phyloP scores from a whole-genome alignment of 1,284 basidiomycete species.

The Schizophyllum commune region DNA sequence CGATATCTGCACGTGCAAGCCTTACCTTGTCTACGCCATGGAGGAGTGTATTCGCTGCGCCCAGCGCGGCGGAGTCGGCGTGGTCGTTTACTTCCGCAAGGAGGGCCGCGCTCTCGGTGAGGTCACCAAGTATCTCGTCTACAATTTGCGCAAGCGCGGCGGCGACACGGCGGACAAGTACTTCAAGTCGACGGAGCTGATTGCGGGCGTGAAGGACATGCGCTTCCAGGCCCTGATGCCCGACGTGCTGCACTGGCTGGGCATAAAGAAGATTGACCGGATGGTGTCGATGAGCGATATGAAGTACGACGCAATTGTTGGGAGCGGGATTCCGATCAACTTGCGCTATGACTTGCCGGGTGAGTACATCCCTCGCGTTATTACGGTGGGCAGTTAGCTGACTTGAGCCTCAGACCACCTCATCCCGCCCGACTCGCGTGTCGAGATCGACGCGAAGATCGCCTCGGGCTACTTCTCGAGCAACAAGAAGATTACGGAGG shows the following conservation, averaged over 20 bases:
- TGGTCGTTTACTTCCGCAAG: constrained; percentile 93
- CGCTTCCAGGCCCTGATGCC: constrained; percentile 95
- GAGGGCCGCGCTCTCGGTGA: constrained; percentile 91
- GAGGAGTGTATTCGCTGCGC: constrained; percentile 79
- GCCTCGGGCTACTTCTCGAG: constrained; percentile 87
- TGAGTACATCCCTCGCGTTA: constrained; percentile 19
- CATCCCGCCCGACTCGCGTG: constrained; percentile 85
- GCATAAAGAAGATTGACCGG: constrained; percentile 81
- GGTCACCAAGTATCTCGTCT: constrained; percentile 90
- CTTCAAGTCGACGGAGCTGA: constrained; percentile 89
- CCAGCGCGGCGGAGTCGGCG: constrained; percentile 86
- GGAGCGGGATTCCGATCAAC: constrained; percentile 79
- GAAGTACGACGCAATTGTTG: constrained; percentile 93
- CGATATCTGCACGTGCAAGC: constrained; percentile 94
- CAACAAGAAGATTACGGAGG: constrained; percentile 69
- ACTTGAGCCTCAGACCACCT: constrained; percentile 48
- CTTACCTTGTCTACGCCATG: constrained; percentile 89
- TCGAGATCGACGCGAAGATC: constrained; percentile 95
- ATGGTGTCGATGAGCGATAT: constrained; percentile 93
- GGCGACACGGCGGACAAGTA: constrained; percentile 91
- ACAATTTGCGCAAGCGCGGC: constrained; percentile 92
- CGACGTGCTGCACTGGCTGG: constrained; percentile 92
- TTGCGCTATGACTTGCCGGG: constrained; percentile 82
- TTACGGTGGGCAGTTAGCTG: background rate
- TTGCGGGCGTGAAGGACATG: constrained; percentile 95